Evolutionary conservation across 345 rosid genomes (phyloP).

Genomic region (Brassica carinata): DNA sequence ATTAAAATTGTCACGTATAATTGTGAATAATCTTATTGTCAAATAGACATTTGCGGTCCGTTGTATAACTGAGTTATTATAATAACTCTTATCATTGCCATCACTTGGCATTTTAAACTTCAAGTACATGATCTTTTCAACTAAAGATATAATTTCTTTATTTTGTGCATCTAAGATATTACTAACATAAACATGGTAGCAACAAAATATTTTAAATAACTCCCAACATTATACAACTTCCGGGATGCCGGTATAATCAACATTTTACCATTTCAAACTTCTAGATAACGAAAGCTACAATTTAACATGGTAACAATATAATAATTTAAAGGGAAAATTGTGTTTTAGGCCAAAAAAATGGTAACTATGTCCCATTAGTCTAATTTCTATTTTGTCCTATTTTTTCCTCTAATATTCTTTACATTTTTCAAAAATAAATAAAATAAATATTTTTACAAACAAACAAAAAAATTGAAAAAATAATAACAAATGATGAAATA

Average conservation of each 20-base stretch:
- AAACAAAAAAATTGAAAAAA: no score
- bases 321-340: neutral
- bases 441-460: no score
- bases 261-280: conserved; percentile 23
- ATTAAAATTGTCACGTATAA: neutral
- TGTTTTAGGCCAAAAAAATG: no score
- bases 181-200: neutral
- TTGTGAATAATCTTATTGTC: neutral
- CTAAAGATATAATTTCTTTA: neutral
- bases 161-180: neutral
- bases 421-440: no score
- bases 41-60: neutral
- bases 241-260: neutral
- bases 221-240: conserved; percentile 1
- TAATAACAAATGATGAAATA: no score
- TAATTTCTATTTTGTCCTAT: no score
- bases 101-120: conserved; percentile 13
- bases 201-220: neutral
- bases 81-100: neutral
- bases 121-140: neutral
- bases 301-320: neutral
- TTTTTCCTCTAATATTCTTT: no score
- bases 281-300: conserved; percentile 4
- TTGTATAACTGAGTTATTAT: neutral
- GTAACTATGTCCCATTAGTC: no score